Evolutionary conservation across 2,329 filamentous ascomycete genomes (phyloP).

Genomic region (Bipolaris cookei): DNA sequence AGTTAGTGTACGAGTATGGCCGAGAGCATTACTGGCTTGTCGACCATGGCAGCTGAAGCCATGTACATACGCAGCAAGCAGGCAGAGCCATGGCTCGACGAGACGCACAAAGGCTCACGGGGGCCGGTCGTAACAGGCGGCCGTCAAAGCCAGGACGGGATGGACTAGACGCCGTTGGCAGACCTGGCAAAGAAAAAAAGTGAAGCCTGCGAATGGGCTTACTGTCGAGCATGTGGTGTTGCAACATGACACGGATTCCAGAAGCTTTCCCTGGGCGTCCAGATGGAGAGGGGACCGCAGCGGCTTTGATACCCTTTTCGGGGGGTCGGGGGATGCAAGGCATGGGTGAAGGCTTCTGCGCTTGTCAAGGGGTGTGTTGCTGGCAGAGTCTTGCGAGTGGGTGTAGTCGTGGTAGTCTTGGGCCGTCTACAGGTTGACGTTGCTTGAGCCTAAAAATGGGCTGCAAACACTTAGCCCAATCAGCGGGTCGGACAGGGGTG

Average conservation of each 20-base stretch:
- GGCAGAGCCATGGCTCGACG: slow-evolving; percentile 9
- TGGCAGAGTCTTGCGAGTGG: slow-evolving; percentile 35
- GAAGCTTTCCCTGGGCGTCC: slow-evolving; percentile 41
- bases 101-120: slow-evolving; percentile 11
- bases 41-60: slow-evolving; percentile 40
- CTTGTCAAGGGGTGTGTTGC: slow-evolving; percentile 32
- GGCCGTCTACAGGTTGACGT: slow-evolving; percentile 48
- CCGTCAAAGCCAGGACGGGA: slow-evolving; percentile 6
- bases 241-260: slow-evolving; percentile 41
- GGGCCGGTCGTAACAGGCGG: slow-evolving; percentile 16
- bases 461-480: slow-evolving; percentile 43
- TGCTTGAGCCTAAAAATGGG: slow-evolving; percentile 48
- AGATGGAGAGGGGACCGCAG: slow-evolving; percentile 38
- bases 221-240: slow-evolving; percentile 34
- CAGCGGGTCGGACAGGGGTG: slow-evolving; percentile 40
- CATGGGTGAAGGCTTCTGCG: slow-evolving; percentile 26
- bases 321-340: slow-evolving; percentile 32
- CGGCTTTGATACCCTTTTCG: slow-evolving; percentile 45
- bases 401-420: slow-evolving; percentile 44
- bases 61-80: slow-evolving; percentile 20
- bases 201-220: slow-evolving; percentile 27
- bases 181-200: slow-evolving; percentile 9
- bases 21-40: slow-evolving; percentile 11
- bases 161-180: slow-evolving; percentile 28
- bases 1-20: slow-evolving; percentile 26